Conservation (phyloP, 371 early-diverging fungal species). For the Mortierella sp. region DNA sequence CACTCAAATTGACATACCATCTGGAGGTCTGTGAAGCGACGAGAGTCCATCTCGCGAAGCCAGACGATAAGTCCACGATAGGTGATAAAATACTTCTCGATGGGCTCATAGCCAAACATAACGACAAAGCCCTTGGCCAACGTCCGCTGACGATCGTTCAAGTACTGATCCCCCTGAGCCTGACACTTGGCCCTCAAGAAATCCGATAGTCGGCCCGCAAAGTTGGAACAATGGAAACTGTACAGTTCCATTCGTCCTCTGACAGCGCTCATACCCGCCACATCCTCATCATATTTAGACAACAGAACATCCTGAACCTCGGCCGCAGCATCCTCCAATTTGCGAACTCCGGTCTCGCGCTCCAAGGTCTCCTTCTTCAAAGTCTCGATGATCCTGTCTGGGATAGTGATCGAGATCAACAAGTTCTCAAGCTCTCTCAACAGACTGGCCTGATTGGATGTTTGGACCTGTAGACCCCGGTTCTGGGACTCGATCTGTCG, state of each 20-base stretch:
- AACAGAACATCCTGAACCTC: slow-evolving; percentile 86
- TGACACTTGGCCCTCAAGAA: slow-evolving; percentile 69
- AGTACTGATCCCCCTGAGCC: slow-evolving; percentile 66
- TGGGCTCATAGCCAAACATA: slow-evolving; percentile 74
- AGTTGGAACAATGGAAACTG: slow-evolving; percentile 83
- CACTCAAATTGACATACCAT: slow-evolving; percentile 64
- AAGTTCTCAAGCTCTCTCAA: slow-evolving; percentile 87
- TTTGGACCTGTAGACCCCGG: slow-evolving; percentile 90
- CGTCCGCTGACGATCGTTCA: slow-evolving; percentile 66
- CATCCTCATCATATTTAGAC: slow-evolving; percentile 78
- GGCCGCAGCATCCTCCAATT: slow-evolving; percentile 85
- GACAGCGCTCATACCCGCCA: slow-evolving; percentile 80
- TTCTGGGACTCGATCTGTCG: slow-evolving; percentile 95
- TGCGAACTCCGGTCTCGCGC: slow-evolving; percentile 78
- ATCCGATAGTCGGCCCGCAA: slow-evolving; percentile 84
- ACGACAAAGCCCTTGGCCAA: slow-evolving; percentile 61
- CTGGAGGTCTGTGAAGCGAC: slow-evolving; percentile 89
- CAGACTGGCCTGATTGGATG: slow-evolving; percentile 87
- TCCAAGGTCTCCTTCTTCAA: slow-evolving; percentile 90
- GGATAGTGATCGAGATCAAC: slow-evolving; percentile 78
- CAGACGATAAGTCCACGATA: slow-evolving; percentile 92
- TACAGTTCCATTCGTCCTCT: slow-evolving; percentile 86
- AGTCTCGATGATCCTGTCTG: slow-evolving; percentile 78
- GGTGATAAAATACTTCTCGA: slow-evolving; percentile 83
- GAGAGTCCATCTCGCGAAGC: slow-evolving; percentile 92